A percentile compares a stretch with the other conserved stretches of the same genome.
phyloP scores from a whole-genome alignment of 2,329 filamentous ascomycete genomes.

The Botryotinia convoluta region DNA sequence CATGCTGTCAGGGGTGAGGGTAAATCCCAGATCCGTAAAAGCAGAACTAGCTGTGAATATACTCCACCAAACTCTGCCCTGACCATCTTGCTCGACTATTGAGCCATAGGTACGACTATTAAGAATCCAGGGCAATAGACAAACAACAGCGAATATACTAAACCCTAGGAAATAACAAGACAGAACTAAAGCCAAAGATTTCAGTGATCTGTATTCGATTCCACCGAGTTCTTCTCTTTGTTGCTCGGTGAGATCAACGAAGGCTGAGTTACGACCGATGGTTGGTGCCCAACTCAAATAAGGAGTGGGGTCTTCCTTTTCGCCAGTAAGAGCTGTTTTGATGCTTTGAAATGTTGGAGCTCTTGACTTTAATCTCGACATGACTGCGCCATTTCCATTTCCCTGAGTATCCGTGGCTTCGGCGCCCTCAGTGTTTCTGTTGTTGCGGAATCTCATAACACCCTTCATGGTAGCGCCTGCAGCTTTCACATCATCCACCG shows the following conservation, averaged over 20 bases:
- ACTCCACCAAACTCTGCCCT: conserved; percentile 81
- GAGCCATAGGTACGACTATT: conserved; percentile 59
- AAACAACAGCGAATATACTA: conserved; percentile 70
- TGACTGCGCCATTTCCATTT: conserved; percentile 26
- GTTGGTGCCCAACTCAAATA: conserved; percentile 96
- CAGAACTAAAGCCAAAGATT: conserved; percentile 77
- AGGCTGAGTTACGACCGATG: conserved; percentile 87
- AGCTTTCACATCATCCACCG: conserved; percentile 31
- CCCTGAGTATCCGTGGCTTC: conserved; percentile 38
- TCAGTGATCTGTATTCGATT: conserved; percentile 91
- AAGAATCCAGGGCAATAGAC: conserved; percentile 78
- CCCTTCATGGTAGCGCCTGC: conserved; percentile 27
- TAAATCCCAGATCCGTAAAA: conserved; percentile 95
- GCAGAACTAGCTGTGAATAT: conserved; percentile 85
- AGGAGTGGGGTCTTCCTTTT: conserved; percentile 62
- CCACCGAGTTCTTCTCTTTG: conserved; percentile 94
- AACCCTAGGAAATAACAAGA: conserved; percentile 81
- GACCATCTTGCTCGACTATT: conserved; percentile 59
- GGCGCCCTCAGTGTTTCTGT: conserved; percentile 40
- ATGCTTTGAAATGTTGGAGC: conserved; percentile 56
- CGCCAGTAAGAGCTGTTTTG: conserved; percentile 41
- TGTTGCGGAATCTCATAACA: conserved; percentile 46
- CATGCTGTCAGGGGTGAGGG: conserved; percentile 92
- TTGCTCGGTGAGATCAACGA: conserved; percentile 81
- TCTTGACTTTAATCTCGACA: conserved; percentile 22